Base-by-base conservation (phyloP, 371 early-diverging fungal genomes). In the Furculomyces boomerangus region DNA sequence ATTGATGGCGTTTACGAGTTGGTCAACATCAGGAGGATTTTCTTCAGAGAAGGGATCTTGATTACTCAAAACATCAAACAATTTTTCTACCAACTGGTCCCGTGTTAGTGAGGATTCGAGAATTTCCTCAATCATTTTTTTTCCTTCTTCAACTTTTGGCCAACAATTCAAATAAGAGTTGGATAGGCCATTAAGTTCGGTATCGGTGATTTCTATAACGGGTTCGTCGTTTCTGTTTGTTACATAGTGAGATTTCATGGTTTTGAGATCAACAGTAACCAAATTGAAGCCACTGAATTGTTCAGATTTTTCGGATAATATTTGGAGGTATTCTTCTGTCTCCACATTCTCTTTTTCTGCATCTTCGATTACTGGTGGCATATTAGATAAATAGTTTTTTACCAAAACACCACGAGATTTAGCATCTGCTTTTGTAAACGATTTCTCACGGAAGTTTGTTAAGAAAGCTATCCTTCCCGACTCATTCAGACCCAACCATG, bases 341-440 rank as follows among this genome's bases (percentile, higher is more conserved):
- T 5, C 14, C 3, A 46, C 55, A 30, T n/a, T 50, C 53, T 16
- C 22, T 25, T n/a, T 13, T 22, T 50, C 27, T 26, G 18, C 16
- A 16, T 20, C 27, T 28, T 30, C 27, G 27, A 24, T 45, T 20
- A 45, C 10, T 10, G 20, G 7, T 7, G 5, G 10, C 27, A 22
- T 8, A 45, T 20, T 20, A 10, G 7, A 10, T 13, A 10, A 5
- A 22, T 27, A 66, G 35, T 63, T 54, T 2, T 61, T 62, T 8
- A 67, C 60, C 16, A 65, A 56, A 1, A 61, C 52, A 20, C 68
- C 68, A 1, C 68, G 54, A 8, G 68, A 67, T 20, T 60, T 61
- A 41, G 35, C 53, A 20, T 41, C 48, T n/a, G 50, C 44, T 30
- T 49, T 49, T 40, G 46, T 55, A 27, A 47, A 52, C 0, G 20